Evolutionary conservation across 2,329 filamentous ascomycete genomes (phyloP), one percentile per base, ranked within the genome.

Genomic region (Cyclaneusma minus): DNA sequence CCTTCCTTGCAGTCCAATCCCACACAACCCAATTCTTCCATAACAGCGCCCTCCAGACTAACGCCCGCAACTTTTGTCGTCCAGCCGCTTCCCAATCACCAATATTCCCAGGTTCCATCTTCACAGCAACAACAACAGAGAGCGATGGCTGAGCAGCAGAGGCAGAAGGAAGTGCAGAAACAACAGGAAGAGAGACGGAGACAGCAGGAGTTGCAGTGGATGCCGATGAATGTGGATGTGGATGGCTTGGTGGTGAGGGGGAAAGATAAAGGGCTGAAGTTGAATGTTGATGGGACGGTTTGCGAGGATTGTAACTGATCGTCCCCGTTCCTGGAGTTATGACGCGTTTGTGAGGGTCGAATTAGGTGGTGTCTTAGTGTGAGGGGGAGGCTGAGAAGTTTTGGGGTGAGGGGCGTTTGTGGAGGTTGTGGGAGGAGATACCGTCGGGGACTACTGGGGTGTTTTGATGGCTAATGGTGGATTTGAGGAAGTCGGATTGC

Each of bases 1-100:
- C 83, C 17, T 68, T 78, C 20, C 59, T 92, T 35, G 81, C 61
- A 46, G 85, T 93, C 47, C 69, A 79, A 20, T 87, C 84, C 4
- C 75, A 80, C 39, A n/a, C n/a, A n/a, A n/a, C n/a, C n/a, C n/a
- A n/a, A n/a, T n/a, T n/a, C n/a, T n/a, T n/a, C n/a, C n/a, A n/a
- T n/a, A 12, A 12, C 22, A 27, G 13, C 22, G 12, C 12, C 20
- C 13, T 11, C n/a, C 11, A 15, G n/a, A 16, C n/a, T 23, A 17
- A 3, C 4, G 11, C 9, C 22, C 7, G 21, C 13, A 22, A 6
- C 12, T 16, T 19, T 13, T 14, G 18, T n/a, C 18, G 8, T 8
- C 20, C 11, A n/a, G 11, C 8, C n/a, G n/a, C n/a, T n/a, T 6
- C 16, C 13, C n/a, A 11, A n/a, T 21, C 13, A 14, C 10, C n/a